phyloP scores from a whole-genome alignment of 2,329 filamentous ascomycete species.

The Graphilbum ipis-grandicollis region DNA sequence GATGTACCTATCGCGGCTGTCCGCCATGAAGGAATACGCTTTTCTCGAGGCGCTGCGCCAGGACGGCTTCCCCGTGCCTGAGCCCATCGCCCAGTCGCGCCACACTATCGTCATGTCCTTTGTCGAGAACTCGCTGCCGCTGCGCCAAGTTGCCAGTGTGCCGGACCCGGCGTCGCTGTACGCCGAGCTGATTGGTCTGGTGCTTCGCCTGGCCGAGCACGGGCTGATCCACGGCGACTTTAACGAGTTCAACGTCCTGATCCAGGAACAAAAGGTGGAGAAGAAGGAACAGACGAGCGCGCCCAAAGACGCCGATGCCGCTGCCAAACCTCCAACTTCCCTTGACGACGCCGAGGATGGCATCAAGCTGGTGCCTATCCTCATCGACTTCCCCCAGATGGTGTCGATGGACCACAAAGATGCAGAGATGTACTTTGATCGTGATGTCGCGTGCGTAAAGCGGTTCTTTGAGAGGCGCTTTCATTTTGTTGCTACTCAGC shows the following conservation, averaged over 20 bases:
- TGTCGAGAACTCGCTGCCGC: constrained; percentile 80
- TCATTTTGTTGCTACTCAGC: constrained; percentile 65
- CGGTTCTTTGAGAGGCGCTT: constrained; percentile 83
- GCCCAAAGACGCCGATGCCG: constrained; percentile 6
- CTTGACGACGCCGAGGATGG: constrained; percentile 2
- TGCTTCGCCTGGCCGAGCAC: constrained; percentile 66
- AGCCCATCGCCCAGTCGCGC: constrained; percentile 73
- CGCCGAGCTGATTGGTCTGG: constrained; percentile 74
- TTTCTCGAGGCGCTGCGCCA: constrained; percentile 79
- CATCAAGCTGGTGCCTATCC: constrained; percentile 46
- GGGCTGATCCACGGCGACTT: constrained; percentile 96
- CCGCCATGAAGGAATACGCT: constrained; percentile 83
- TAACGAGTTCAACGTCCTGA: constrained; percentile 97
- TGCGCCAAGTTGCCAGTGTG: constrained; percentile 73
- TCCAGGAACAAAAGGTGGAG: constrained; percentile 55
- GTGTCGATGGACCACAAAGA: constrained; percentile 87
- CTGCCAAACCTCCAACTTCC: too few relatives aligned
- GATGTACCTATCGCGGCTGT: constrained; percentile 94
- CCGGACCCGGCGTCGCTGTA: constrained; percentile 77
- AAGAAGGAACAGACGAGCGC: constrained; percentile 29
- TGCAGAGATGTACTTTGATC: constrained; percentile 93
- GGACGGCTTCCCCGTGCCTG: constrained; percentile 78
- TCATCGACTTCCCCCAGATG: constrained; percentile 98
- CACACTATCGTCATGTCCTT: constrained; percentile 95
- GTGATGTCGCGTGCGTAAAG: constrained; percentile 90